Base-by-base conservation (phyloP, 2,329 filamentous ascomycete species). In the Daldinia eschscholtzii region DNA sequence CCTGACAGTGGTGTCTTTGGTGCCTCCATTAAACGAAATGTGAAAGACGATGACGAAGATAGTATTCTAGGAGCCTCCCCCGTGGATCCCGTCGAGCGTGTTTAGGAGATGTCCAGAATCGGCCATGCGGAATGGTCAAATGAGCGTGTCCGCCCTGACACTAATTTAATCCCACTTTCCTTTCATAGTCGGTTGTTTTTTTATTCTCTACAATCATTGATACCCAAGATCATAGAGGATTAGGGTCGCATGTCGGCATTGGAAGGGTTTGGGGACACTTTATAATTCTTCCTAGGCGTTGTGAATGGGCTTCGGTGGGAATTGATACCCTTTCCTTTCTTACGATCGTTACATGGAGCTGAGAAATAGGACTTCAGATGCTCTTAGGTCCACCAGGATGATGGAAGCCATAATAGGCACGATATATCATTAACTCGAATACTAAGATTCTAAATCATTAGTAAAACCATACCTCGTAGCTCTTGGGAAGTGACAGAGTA, bases 1-100 rank as follows among this genome's bases (percentile, higher is more conserved):
- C 13, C 68, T 70, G 39, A 63, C 59, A 65, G 61, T 46, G 52
- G 61, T 4, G 20, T 63, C 2, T 66, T 74, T 53, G 71, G 70
- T 9, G 70, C 68, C 2, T 67, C 70, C 23, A 23, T 68, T 10
- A 65, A 42, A 18, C 59, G 55, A 13, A 7, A 64, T 6, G 15
- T 4, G 20, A 42, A 42, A 13, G 59, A 62, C 10, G 77, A 80
- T 1, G 80, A 83, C 12, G 77, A 68, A 0, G 77, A 81, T 39
- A 83, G 80, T 15, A 68, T 82, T 7, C 66, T 82, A 18, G 77
- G 76, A 2, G 76, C 75, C 5, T 74, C 71, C 0, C 82, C 82
- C 0, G 82, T 83, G 3, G 77, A 79, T 39, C 80, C 79, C 3
- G 75, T 75, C 5, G 83, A 85, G 72, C 78, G 75, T 30, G 76